These are phyloP conservation scores for Poa annua DNA, from an alignment of 176 grass and related monocot genomes.

Conservation along the genomic window DNA sequence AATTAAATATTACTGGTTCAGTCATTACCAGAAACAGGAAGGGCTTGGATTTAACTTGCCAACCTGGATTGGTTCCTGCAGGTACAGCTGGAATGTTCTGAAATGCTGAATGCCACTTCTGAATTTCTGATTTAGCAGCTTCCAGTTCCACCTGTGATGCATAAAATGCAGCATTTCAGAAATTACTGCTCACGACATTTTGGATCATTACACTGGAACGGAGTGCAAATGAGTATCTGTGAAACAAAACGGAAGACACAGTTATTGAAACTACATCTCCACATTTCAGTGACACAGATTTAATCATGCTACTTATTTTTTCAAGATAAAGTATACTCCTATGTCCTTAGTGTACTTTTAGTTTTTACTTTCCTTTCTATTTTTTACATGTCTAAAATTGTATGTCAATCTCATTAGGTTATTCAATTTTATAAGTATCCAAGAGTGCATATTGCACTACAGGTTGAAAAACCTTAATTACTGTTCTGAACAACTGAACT, in stretches of 20 bases:
- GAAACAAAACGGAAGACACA: background rate
- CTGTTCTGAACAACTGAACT: background rate
- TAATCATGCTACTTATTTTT: background rate
- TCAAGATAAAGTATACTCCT: constrained; percentile 8
- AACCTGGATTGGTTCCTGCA: constrained; percentile 77
- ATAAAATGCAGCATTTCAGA: constrained; percentile 35
- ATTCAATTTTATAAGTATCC: background rate
- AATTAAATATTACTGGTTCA: constrained; percentile 32
- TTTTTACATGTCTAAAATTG: background rate
- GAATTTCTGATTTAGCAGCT: constrained; percentile 82
- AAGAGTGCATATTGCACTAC: background rate
- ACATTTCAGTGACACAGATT: background rate
- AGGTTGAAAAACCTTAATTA: background rate
- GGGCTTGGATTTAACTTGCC: constrained; percentile 13
- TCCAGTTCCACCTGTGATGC: constrained; percentile 64
- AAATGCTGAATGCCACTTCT: constrained; percentile 96
- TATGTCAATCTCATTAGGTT: constrained; percentile 3
- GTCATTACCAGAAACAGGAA: constrained; percentile 23
- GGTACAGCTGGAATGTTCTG: constrained; percentile 70
- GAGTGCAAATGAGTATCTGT: background rate
- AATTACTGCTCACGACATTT: constrained; percentile 10
- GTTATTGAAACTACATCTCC: constrained; percentile 15
- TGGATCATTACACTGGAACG: constrained; percentile 9
- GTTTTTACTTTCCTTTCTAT: constrained; percentile 2
- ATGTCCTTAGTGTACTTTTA: background rate